Conservation (phyloP, 2,329 filamentous ascomycete species). For the Cladosporium sp. region DNA sequence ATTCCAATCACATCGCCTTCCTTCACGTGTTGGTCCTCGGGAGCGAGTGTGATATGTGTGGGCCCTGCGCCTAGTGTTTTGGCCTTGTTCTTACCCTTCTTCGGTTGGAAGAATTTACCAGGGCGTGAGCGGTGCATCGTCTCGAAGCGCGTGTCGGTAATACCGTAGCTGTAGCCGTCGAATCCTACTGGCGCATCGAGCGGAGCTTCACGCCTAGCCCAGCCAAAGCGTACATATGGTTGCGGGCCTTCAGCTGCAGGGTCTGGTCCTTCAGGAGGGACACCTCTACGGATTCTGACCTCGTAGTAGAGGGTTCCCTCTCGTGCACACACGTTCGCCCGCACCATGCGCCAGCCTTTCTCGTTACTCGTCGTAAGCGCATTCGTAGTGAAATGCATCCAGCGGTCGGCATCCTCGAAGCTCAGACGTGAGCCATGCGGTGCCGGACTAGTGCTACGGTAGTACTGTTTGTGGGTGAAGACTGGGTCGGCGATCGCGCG, state of each 20-base stretch:
- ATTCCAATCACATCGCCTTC: slow-evolving; percentile 94
- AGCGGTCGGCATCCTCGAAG: slow-evolving; percentile 86
- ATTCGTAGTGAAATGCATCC: slow-evolving; percentile 73
- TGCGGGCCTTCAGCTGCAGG: slow-evolving; percentile 50
- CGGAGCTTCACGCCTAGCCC: slow-evolving; percentile 77
- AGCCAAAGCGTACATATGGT: slow-evolving; percentile 76
- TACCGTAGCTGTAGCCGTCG: slow-evolving; percentile 89
- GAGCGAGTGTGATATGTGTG: slow-evolving; percentile 31
- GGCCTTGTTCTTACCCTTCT: slow-evolving; percentile 39
- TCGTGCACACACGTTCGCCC: slow-evolving; percentile 85
- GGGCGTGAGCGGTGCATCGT: slow-evolving; percentile 91
- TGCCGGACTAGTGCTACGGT: slow-evolving; percentile 81
- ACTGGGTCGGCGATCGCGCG: slow-evolving; percentile 87
- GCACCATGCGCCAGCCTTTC: slow-evolving; percentile 88
- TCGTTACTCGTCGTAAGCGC: slow-evolving; percentile 81
- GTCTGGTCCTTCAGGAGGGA: slow-evolving; percentile 52
- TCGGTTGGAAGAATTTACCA: slow-evolving; percentile 71
- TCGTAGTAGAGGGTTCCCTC: slow-evolving; percentile 95
- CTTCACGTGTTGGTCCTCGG: slow-evolving; percentile 68
- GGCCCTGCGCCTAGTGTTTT: slow-evolving; percentile 56
- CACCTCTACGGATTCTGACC: slow-evolving; percentile 81
- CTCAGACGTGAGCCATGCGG: slow-evolving; percentile 84
- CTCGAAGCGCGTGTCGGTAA: slow-evolving; percentile 86
- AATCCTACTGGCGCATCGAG: slow-evolving; percentile 83
- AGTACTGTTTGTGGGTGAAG: slow-evolving; percentile 85